Evolutionary conservation across 768 basidiomycete species (phyloP), one percentile per base, ranked within the genome.

Genomic region (Steccherinum ochraceum): DNA sequence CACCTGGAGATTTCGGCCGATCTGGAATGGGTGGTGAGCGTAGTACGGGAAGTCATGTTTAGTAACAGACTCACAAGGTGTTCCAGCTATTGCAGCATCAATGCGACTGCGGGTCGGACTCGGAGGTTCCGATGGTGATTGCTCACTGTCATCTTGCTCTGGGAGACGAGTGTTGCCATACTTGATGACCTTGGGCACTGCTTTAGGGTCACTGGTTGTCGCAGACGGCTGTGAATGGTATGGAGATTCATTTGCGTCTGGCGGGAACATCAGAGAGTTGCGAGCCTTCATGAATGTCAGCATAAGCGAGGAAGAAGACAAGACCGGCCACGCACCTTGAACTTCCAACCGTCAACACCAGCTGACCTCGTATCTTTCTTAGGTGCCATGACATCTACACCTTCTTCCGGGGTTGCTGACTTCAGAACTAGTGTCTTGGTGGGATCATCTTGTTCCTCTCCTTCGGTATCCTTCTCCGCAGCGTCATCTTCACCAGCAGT

Each of bases 201-300:
- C 72, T 20, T 68, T 69, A 25, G 59, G 45, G 27, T 65, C 67
- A 5, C 56, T 55, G n/a, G 66, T 12, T 1, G 41, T 52, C 21
- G 61, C 52, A 44, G 64, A 21, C 27, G 65, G 51, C 46, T 67
- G 58, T 3, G 69, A 67, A 62, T 84, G 77, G 60, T 93, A 89
- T 1, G 92, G 89, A 19, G 86, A 81, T 42, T 80, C 74, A 63
- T 99, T 88, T 23, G 90, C 91, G 60, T 96, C 96, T 1, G 96
- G 94, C 0, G 86, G 64, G 62, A 97, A 99, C 92, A 96, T 96
- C 48, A 99, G 74, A 3, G 89, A 84, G 69, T 99, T 99, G 52
- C 96, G 84, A 23, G 91, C 78, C 93, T 96, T 58, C 2, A 19
- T 39, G 50, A 47, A 47, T 44, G 30, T 25, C 40, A 45, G 52